phyloP scores from a whole-genome alignment of 2,329 filamentous ascomycete species.

The Aureobasidium sp. region DNA sequence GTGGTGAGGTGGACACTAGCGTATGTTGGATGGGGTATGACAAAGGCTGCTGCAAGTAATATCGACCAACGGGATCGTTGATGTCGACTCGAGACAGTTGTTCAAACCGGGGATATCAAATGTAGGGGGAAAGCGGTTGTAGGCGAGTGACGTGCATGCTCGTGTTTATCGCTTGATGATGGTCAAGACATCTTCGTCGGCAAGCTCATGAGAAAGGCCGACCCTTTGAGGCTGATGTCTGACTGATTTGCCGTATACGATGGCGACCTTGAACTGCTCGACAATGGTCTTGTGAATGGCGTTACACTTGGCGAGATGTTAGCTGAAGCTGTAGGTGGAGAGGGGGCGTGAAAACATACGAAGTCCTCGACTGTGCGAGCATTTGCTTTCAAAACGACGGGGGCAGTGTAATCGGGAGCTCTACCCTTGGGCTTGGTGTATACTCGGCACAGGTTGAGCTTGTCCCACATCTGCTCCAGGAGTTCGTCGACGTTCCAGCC shows the following conservation, averaged over 20 bases:
- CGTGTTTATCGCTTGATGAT: slow-evolving; percentile 29
- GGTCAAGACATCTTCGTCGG: slow-evolving; percentile 77
- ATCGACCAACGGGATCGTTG: neutral
- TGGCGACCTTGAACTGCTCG: slow-evolving; percentile 89
- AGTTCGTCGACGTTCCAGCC: slow-evolving; percentile 98
- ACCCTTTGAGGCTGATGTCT: slow-evolving; percentile 98
- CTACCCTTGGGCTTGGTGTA: slow-evolving; percentile 98
- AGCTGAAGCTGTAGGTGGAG: slow-evolving; percentile 23
- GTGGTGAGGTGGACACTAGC: slow-evolving; percentile 10
- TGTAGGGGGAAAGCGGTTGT: neutral
- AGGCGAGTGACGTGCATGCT: neutral
- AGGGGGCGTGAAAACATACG: slow-evolving; percentile 52
- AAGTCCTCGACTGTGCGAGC: slow-evolving; percentile 95
- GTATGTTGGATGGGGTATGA: slow-evolving; percentile 11
- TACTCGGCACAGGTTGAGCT: slow-evolving; percentile 80
- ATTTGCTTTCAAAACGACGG: slow-evolving; percentile 77
- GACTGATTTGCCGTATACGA: slow-evolving; percentile 96
- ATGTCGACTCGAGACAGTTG: slow-evolving; percentile 15
- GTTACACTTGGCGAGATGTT: slow-evolving; percentile 64
- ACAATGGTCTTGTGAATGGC: slow-evolving; percentile 93
- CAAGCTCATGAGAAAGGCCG: slow-evolving; percentile 81
- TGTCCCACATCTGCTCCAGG: slow-evolving; percentile 98
- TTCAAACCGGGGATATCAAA: slow-evolving; percentile 6
- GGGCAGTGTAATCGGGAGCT: slow-evolving; percentile 82
- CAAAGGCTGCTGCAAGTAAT: slow-evolving; percentile 11